Evolutionary conservation across 2,329 filamentous ascomycete species (phyloP).

Genomic region (Sporothrix protearum): DNA sequence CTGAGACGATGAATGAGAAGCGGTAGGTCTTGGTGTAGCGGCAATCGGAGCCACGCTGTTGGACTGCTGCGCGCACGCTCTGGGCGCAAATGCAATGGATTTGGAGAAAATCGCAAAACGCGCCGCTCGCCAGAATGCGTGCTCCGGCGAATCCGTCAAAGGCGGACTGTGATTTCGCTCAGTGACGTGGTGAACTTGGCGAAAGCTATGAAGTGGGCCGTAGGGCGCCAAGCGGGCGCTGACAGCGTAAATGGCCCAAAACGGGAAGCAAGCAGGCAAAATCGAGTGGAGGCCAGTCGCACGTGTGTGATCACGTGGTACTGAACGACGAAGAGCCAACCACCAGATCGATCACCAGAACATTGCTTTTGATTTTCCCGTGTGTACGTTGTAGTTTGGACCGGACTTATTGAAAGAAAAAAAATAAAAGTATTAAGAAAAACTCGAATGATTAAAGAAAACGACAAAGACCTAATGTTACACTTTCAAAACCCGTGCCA

Average conservation of each 20-base stretch:
- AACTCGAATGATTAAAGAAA: background rate
- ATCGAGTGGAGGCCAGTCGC: background rate
- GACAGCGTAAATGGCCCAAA: background rate
- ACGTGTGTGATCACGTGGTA: background rate
- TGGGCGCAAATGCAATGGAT: background rate
- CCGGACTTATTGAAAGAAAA: too few species aligned
- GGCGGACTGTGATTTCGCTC: background rate
- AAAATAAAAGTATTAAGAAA: background rate
- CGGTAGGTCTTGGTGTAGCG: background rate
- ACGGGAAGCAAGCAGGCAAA: background rate
- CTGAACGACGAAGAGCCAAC: background rate
- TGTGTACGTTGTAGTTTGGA: too few species aligned
- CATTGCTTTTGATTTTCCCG: background rate
- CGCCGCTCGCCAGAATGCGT: background rate
- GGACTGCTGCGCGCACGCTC: background rate
- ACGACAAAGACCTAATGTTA: background rate
- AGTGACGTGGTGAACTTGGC: constrained; percentile 13
- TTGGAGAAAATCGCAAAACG: background rate
- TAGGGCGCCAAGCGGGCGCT: background rate
- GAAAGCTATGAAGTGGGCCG: background rate
- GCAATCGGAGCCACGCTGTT: too few species aligned
- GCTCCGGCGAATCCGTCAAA: constrained; percentile 6
- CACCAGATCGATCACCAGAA: background rate
- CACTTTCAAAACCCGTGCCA: background rate
- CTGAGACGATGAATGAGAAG: background rate